Evolutionary conservation across 345 rosid genomes (phyloP).

Genomic region (Rhizophora mangle): DNA sequence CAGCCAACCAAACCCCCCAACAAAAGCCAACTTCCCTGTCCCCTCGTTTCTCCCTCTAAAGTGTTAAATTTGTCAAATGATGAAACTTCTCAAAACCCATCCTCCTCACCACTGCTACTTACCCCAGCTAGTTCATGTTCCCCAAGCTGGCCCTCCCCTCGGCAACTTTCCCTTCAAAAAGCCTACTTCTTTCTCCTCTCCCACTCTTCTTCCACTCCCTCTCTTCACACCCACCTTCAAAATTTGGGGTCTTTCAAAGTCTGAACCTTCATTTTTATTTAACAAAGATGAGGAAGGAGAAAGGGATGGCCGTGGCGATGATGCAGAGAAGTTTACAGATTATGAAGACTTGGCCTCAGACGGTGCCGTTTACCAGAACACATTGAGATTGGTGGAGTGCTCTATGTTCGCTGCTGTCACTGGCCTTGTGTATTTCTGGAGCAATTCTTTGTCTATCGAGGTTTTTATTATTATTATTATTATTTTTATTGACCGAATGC

Average conservation of each 20-base stretch:
- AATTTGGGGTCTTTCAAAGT: slow-evolving; percentile 30
- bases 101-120: background rate
- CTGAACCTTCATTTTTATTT: slow-evolving; percentile 26
- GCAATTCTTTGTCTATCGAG: slow-evolving; percentile 93
- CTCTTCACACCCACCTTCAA: slow-evolving; percentile 29
- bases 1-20: background rate
- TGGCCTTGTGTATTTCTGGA: slow-evolving; percentile 78
- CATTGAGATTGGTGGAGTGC: slow-evolving; percentile 88
- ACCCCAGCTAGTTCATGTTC: slow-evolving; percentile 20
- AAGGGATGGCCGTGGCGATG: background rate
- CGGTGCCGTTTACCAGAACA: slow-evolving; percentile 56
- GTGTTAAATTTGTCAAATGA: background rate
- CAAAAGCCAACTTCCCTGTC: no score
- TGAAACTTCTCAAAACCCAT: slow-evolving; percentile 52
- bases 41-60: background rate
- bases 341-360: slow-evolving; percentile 51
- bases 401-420: slow-evolving; percentile 90
- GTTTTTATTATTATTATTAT: slow-evolving; percentile 23
- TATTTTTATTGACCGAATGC: background rate
- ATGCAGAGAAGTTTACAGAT: slow-evolving; percentile 1
- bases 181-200: slow-evolving; percentile 1
- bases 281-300: slow-evolving; percentile 32
- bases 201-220: slow-evolving; percentile 10
- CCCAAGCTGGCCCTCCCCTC: slow-evolving; percentile 18
- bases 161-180: slow-evolving; percentile 15